These are phyloP conservation scores for Ustilago loliicola DNA, from an alignment of 1,284 basidiomycete genomes.

Conservation along the genomic window DNA sequence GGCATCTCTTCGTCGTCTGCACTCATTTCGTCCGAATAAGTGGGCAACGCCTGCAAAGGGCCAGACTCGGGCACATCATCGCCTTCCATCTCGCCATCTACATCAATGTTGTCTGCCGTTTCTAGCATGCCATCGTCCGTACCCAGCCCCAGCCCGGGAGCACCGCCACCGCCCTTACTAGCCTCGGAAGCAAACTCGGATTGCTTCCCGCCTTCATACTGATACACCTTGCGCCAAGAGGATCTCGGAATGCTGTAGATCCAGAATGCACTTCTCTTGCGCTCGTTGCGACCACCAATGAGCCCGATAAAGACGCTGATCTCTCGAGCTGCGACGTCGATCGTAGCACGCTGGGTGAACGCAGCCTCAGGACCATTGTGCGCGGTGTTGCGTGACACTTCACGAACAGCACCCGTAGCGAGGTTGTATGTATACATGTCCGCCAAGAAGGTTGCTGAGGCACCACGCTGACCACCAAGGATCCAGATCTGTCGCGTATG, in stretches of 20 bases:
- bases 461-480: conserved; percentile 66
- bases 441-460: conserved; percentile 62
- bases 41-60: conserved; percentile 45
- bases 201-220: conserved; percentile 47
- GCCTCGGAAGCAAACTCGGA: conserved; percentile 47
- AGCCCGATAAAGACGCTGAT: conserved; percentile 69
- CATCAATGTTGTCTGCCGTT: conserved; percentile 17
- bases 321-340: conserved; percentile 59
- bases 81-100: conserved; percentile 45
- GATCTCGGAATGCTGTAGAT: conserved; percentile 59
- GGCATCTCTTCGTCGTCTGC: conserved; percentile 51
- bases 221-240: conserved; percentile 58
- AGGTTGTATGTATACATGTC: conserved; percentile 69
- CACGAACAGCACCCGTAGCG: conserved; percentile 52
- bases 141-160: conserved; percentile 16
- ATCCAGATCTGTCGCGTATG: conserved; percentile 66
- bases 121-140: conserved; percentile 19
- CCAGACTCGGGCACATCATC: conserved; percentile 54
- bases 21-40: conserved; percentile 46
- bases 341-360: conserved; percentile 69
- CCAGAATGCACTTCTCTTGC: conserved; percentile 59
- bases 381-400: conserved; percentile 52
- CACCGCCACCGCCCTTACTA: neutral
- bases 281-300: conserved; percentile 53
- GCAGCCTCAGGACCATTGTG: conserved; percentile 64